phyloP scores from a whole-genome alignment of 2,329 filamentous ascomycete genomes.

The Cercospora sojina region DNA sequence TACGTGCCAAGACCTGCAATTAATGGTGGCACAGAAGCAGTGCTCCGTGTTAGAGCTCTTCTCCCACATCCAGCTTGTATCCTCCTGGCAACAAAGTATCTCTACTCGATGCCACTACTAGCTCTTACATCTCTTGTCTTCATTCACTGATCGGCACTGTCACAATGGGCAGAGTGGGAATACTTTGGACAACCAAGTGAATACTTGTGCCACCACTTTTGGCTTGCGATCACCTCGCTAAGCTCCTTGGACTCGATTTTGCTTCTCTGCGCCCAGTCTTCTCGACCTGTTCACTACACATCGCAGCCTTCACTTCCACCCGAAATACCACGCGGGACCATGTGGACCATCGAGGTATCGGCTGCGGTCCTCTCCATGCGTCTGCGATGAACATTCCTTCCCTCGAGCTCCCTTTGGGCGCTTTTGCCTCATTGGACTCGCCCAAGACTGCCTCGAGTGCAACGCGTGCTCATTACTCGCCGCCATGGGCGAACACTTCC shows the following conservation, averaged over 20 bases:
- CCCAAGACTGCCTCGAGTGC: constrained; percentile 11
- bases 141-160: background rate
- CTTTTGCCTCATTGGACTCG: constrained; percentile 22
- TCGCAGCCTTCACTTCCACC: constrained; percentile 8
- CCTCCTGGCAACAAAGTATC: background rate
- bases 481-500: constrained; percentile 93
- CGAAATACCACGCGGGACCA: constrained; percentile 20
- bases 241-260: constrained; percentile 9
- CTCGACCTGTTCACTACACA: constrained; percentile 12
- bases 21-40: constrained; percentile 8
- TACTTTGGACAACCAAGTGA: background rate
- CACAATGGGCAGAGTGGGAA: background rate
- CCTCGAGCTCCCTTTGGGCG: constrained; percentile 31
- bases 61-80: background rate
- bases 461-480: constrained; percentile 70
- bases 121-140: too few relatives aligned
- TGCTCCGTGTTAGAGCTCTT: background rate
- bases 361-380: constrained; percentile 32
- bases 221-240: constrained; percentile 2
- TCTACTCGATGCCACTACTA: too few relatives aligned
- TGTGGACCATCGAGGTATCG: constrained; percentile 33
- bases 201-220: background rate
- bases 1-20: constrained; percentile 1
- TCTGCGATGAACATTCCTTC: constrained; percentile 34
- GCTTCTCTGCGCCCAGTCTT: constrained; percentile 6